Conservation (phyloP, 2,329 filamentous ascomycete genomes). For the Colletotrichum gigasporum region DNA sequence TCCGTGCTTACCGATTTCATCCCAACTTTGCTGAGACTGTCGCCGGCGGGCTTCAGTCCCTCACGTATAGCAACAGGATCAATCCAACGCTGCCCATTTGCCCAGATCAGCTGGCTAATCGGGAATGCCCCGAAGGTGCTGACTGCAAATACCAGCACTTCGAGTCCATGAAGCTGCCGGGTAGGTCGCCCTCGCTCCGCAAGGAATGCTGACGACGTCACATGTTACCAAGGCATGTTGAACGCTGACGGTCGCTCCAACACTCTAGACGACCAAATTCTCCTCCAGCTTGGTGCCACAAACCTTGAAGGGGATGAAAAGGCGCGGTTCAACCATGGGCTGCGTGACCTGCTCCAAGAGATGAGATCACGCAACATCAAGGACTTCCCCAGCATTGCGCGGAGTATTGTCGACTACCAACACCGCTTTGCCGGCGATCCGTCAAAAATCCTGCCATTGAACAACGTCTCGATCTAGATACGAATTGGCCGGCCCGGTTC, state of each 20-base stretch:
- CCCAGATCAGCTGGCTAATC: conserved; percentile 75
- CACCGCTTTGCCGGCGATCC: conserved; percentile 71
- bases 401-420: conserved; percentile 74
- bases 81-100: conserved; percentile 80
- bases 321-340: conserved; percentile 69
- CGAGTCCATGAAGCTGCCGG: conserved; percentile 73
- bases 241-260: conserved; percentile 57
- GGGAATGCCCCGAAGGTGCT: conserved; percentile 74
- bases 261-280: conserved; percentile 74
- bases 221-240: conserved; percentile 43
- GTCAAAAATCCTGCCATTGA: conserved; percentile 69
- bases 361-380: conserved; percentile 68
- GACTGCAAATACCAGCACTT: conserved; percentile 86
- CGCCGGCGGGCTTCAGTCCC: conserved; percentile 81
- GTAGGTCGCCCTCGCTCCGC: conserved; percentile 65
- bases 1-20: conserved; percentile 92
- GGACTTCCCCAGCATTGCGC: conserved; percentile 74
- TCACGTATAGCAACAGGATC: conserved; percentile 94
- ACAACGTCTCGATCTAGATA: conserved; percentile 52
- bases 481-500: background rate
- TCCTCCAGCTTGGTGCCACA: conserved; percentile 75
- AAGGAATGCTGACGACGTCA: conserved; percentile 34
- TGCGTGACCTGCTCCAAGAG: conserved; percentile 68
- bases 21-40: conserved; percentile 77
- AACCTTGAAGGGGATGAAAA: conserved; percentile 70